Base-by-base conservation (phyloP, 768 basidiomycete genomes). In the Tephrocybe sp. region DNA sequence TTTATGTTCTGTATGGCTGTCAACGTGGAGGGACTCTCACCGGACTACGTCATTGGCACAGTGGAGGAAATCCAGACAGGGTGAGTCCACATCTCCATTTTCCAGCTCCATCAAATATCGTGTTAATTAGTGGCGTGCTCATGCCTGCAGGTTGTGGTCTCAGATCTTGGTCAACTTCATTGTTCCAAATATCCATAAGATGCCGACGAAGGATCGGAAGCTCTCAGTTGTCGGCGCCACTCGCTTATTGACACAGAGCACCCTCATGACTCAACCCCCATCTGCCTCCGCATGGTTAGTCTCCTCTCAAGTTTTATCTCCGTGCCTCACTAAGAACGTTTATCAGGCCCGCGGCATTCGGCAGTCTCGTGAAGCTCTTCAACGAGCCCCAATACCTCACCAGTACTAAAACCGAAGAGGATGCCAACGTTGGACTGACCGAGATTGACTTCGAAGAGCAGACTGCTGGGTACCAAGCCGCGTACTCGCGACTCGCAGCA, bases 381-480 rank as follows among this genome's bases (percentile, higher is more conserved):
- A 78, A 73, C 46, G 84, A 92, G 44, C 86, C 88, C 0, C 85
- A 91, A 56, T 79, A 87, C 53, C 77, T 91, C 61, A 72, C 72
- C 29, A 66, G 66, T 5, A 54, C 57, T 7, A 52, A 65, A 29
- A 64, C 65, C 4, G 66, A 61, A 45, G 73, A 83, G n/a, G 80
- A 83, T 40, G 64, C 74, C 7, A 70, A 80, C 38, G 71, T 73
- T 0, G 81, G 80, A 0, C 61, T 91, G 29, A 89, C 88, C 1
- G 82, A 80, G 45, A 82, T 97, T 39, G 95, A 97, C 63, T 84
- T 83, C 53, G 95, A 97, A 61, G 94, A 97, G 62, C 88, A 90
- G 62, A 78, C 79, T 1, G 86, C 87, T 5, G 91, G 93, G 1
- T 97, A 97, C 68, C 97, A 98, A 61, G 91, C 92, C 0, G 89